Evolutionary conservation across 768 basidiomycete species (phyloP).

Genomic region (Rhodotorula graminis): DNA sequence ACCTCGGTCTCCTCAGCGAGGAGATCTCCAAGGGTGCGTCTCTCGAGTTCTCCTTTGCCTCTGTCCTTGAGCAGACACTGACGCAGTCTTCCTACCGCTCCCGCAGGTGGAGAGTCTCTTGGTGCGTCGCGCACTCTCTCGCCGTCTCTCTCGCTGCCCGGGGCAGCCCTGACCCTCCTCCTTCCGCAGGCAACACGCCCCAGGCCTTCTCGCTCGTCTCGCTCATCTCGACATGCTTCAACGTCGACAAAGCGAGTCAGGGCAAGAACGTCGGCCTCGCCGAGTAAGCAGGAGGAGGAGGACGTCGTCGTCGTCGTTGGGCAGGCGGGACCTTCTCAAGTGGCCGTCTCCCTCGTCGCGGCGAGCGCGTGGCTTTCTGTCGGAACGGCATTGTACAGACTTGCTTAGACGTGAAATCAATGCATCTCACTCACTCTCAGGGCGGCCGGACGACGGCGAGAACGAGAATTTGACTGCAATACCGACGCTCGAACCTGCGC

Average conservation of each 20-base stretch:
- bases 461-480: too few relatives aligned
- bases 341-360: too few relatives aligned
- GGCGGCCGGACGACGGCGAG: too few relatives aligned
- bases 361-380: too few relatives aligned
- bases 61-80: not conserved
- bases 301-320: too few relatives aligned
- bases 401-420: too few relatives aligned
- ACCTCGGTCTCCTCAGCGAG: slow-evolving; percentile 75
- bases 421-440: too few relatives aligned
- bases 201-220: slow-evolving; percentile 35
- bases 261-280: not conserved
- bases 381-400: too few relatives aligned
- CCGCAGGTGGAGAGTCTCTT: too few relatives aligned
- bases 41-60: slow-evolving; percentile 57
- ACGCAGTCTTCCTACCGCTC: slow-evolving; percentile 49
- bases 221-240: slow-evolving; percentile 18
- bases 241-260: not conserved
- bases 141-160: not conserved
- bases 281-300: not conserved
- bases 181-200: slow-evolving; percentile 42
- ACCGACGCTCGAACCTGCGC: too few relatives aligned
- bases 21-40: slow-evolving; percentile 51
- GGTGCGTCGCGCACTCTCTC: too few relatives aligned
- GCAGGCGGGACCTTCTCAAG: too few relatives aligned
- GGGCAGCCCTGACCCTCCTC: not conserved